Evolutionary conservation across 2,329 filamentous ascomycete genomes (phyloP), one percentile per base, ranked within the genome.

Genomic region (Aspergillus ibericus): DNA sequence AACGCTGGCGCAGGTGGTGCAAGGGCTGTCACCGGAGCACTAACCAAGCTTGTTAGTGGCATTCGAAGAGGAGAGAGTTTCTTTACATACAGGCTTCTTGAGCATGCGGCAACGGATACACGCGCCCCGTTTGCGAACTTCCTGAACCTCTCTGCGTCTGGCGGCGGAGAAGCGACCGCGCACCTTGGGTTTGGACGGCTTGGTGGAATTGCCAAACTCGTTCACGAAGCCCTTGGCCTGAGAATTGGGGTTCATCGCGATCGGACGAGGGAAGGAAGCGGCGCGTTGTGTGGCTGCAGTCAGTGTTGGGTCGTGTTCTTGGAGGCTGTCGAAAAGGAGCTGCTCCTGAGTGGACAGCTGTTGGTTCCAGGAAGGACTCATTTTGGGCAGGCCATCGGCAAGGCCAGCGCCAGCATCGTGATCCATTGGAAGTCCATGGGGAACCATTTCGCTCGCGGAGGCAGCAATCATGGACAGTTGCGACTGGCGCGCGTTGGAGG

Each of bases 91-190:
- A 36, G 83, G 82, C 66, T 87, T 87, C 73, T 86, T 87, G 22
- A 87, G 73, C 84, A 87, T 86, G 13, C 84, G 82, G 68, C 85
- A 87, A 34, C 85, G 81, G 61, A 87, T 81, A 65, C 85, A 87
- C 7, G 85, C 85, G 12, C 85, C 85, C 53, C 80, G 77, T 68
- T 86, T 86, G 22, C 85, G 79, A 34, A 86, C 81, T 60, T 83
- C 80, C 61, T 84, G 81, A 1, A 87, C 84, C 66, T 87, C 83
- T 61, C 84, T 81, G 34, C 85, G 80, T 59, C 84, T 75, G 20
- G 78, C 77, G 44, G 84, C 82, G 29, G 80, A 78, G 65, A 87
- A 87, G n/a, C 81, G 77, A 3, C 82, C 81, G 44, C 85, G 78
- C 5, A 81, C 79, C 63, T 84, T 77, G 18, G 68, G 70, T 62